Conservation (phyloP, 306 rosid genomes). For the Castanopsis chinensis region DNA sequence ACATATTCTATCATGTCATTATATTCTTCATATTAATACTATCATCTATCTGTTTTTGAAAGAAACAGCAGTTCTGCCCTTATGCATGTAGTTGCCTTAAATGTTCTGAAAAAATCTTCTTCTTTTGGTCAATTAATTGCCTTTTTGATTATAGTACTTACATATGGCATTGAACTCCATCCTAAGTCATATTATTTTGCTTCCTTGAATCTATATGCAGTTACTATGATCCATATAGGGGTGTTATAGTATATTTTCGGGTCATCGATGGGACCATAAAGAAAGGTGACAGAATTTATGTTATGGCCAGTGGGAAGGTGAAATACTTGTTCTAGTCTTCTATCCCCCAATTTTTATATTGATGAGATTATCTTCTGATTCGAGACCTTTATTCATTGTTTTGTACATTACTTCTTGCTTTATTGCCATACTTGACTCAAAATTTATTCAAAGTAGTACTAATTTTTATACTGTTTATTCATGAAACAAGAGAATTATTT, state of each 20-base stretch:
- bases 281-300: conserved; percentile 86
- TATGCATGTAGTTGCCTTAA: too few species aligned
- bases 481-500: conserved; percentile 55
- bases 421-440: not conserved
- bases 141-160: not conserved
- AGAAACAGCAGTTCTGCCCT: not conserved
- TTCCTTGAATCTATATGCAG: conserved; percentile 51
- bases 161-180: conserved; percentile 18
- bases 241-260: conserved; percentile 88
- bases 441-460: conserved; percentile 11
- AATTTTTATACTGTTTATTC: conserved; percentile 13
- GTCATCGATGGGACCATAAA: conserved; percentile 83
- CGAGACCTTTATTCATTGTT: not conserved
- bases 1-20: too few species aligned
- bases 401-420: not conserved
- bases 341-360: conserved; percentile 14
- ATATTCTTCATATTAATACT: too few species aligned
- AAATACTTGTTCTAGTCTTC: conserved; percentile 23
- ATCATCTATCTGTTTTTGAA: not conserved
- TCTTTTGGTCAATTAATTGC: too few species aligned
- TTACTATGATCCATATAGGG: conserved; percentile 91
- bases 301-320: conserved; percentile 94
- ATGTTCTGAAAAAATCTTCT: too few species aligned
- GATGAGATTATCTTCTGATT: not conserved
- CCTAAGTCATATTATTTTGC: conserved; percentile 24